Evolutionary conservation across 306 rosid species (phyloP), one percentile per base, ranked within the genome.

Genomic region (Corylus heterophylla): DNA sequence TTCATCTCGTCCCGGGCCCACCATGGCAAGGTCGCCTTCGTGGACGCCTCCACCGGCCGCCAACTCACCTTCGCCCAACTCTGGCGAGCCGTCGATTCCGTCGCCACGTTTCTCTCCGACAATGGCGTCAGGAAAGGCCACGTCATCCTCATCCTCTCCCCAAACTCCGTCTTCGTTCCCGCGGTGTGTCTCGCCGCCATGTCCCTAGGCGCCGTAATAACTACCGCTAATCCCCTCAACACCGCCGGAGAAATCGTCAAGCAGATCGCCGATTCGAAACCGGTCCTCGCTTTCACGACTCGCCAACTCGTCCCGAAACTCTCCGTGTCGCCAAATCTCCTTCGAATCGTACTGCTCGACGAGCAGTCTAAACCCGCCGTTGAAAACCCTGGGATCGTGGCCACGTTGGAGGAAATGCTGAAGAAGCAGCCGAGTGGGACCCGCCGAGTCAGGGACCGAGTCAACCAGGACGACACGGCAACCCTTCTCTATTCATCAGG

Each of bases 181-280:
- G 81, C 92, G 0, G 89, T 94, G 4, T 91, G 97, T 84, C 91
- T 92, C 37, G 91, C 95, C 80, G 85, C 85, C 56, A 94, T 94
- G 92, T 91, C 95, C 81, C 85, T 94, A 18, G 98, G 98, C 22
- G 97, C 95, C 62, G 27, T 94, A 68, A 86, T 94, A 76, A 91
- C 97, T 83, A 89, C 98, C 83, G 91, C 97, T 35, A 94, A 92
- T 74, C 98, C 98, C 4, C 92, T 94, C 82, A 94, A 94, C 84
- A 94, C 98, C 6, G 0, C 90, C 0, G 58, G 79, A 4, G 98
- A 94, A 81, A 92, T 94, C 73, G 83, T 89, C 79, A 94, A 91
- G 31, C 98, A 94, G 51, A 85, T 94, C 68, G 76, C 89, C 27
- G 97, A 94, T 71, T 91, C 97, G 47, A 90, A 88, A 2, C 92